These are phyloP conservation scores for Oxyria digyna DNA, from an alignment of 148 eudicot genomes.

Conservation along the genomic window DNA sequence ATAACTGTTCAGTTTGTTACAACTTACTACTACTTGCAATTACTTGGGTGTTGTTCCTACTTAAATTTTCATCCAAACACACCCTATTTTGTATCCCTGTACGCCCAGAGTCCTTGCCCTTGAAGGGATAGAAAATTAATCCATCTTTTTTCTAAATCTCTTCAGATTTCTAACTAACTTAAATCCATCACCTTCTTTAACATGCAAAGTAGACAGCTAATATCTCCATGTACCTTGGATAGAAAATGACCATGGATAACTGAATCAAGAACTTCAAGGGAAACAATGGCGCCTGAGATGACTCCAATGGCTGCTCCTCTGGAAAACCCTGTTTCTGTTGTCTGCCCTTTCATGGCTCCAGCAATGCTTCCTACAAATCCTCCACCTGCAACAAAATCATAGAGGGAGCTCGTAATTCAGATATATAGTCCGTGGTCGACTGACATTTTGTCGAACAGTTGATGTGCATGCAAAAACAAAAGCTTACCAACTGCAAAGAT, in stretches of 20 bases:
- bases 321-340: conserved; percentile 69
- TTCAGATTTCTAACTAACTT: background rate
- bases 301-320: conserved; percentile 69
- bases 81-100: background rate
- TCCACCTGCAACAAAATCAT: conserved; percentile 41
- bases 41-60: background rate
- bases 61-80: background rate
- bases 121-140: background rate
- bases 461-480: background rate
- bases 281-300: conserved; percentile 67
- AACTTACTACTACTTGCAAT: background rate
- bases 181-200: background rate
- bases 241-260: conserved; percentile 49
- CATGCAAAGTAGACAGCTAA: background rate
- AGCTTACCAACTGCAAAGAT: conserved; percentile 50
- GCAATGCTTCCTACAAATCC: conserved; percentile 52
- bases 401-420: background rate
- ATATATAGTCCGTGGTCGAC: background rate
- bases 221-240: conserved; percentile 42
- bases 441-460: background rate
- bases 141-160: background rate
- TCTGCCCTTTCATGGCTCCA: conserved; percentile 88
- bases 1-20: background rate
- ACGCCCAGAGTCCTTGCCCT: background rate
- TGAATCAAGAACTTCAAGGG: conserved; percentile 58